A percentile compares a stretch with the other conserved stretches of the same genome.
These are phyloP conservation scores for Debaryomyces castellii DNA, from an alignment of 805 yeast genomes.

Conservation along the genomic window DNA sequence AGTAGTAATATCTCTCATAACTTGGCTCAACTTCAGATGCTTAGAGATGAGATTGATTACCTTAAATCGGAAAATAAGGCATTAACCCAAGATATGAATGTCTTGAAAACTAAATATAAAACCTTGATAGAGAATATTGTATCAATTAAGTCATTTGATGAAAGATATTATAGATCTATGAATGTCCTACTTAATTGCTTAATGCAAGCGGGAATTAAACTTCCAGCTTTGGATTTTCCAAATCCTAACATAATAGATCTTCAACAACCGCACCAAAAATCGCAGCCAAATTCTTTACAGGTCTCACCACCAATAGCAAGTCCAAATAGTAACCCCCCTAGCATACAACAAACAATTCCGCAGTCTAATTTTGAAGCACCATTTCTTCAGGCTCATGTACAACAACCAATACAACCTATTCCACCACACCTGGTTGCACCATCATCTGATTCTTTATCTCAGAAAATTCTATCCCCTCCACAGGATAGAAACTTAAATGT, in stretches of 20 bases:
- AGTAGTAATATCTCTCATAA: constrained; percentile 4
- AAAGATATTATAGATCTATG: constrained; percentile 54
- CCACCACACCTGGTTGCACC: constrained; percentile 6
- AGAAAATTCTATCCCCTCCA: constrained; percentile 15
- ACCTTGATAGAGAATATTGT: constrained; percentile 62
- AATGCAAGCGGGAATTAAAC: constrained; percentile 58
- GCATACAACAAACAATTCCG: background rate
- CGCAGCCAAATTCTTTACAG: constrained; percentile 7
- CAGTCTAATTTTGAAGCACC: constrained; percentile 4
- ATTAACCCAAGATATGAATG: constrained; percentile 33
- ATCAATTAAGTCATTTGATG: constrained; percentile 55
- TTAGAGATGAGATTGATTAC: constrained; percentile 32
- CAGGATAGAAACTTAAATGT: constrained; percentile 9
- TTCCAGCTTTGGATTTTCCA: constrained; percentile 66
- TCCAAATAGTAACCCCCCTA: constrained; percentile 6
- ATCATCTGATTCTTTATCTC: constrained; percentile 10
- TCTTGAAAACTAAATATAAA: constrained; percentile 57
- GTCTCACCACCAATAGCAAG: constrained; percentile 7
- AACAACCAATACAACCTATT: constrained; percentile 4
- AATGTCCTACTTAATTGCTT: constrained; percentile 49
- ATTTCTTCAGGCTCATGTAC: background rate
- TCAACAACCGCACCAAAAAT: constrained; percentile 5
- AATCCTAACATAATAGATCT: constrained; percentile 23
- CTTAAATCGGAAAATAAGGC: constrained; percentile 32
- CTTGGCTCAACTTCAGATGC: constrained; percentile 15